Base-by-base conservation (phyloP, 164 flowering plant genomes). In the Nymphaea colorata region DNA sequence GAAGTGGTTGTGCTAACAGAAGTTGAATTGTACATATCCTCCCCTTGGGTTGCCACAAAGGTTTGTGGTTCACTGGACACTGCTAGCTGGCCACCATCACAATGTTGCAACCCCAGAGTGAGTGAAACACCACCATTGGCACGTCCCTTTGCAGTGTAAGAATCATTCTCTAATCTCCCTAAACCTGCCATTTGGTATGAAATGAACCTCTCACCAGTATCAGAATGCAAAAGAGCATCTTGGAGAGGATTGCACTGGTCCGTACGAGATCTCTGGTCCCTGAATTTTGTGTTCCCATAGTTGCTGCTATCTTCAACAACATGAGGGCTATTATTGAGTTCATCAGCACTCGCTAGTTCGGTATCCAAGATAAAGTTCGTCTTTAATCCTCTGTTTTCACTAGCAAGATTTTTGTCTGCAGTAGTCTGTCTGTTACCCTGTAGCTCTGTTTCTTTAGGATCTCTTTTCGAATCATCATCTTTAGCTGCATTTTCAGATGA, bases 61-160 rank as follows among this genome's bases (percentile, higher is more conserved):
- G 79, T 76, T 47, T 76, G 83, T 62, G 79, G 85, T 12, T 73
- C 82, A 51, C 72, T 74, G 3, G 86, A 68, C 73, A 85, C 74
- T 4, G 87, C 79, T 42, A 81, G 47, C 64, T 62, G 70, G 59
- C 84, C 83, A n/a, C 79, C 87, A 62, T 85, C 94, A 41, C 82
- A 77, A 61, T 88, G 91, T 76, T 88, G 98, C 79, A 92, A 73
- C 3, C 98, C 96, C 64, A 92, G 71, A 44, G 96, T 92, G 10
- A 92, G 88, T 0, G 98, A 90, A 14, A 92, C 91, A 43, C 88
- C 87, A 67, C 74, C 72, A 18, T 10, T 61, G 11, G 41, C 17
- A 61, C 8, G 41, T 61, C 16, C 64, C 7, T 17, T 17, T 0
- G 64, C 64, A 17, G 41, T 17, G n/a, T 61, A 61, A 15, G 69